Evolutionary conservation across 176 grass and related monocot genomes (phyloP).

Genomic region (Lolium multiflorum): DNA sequence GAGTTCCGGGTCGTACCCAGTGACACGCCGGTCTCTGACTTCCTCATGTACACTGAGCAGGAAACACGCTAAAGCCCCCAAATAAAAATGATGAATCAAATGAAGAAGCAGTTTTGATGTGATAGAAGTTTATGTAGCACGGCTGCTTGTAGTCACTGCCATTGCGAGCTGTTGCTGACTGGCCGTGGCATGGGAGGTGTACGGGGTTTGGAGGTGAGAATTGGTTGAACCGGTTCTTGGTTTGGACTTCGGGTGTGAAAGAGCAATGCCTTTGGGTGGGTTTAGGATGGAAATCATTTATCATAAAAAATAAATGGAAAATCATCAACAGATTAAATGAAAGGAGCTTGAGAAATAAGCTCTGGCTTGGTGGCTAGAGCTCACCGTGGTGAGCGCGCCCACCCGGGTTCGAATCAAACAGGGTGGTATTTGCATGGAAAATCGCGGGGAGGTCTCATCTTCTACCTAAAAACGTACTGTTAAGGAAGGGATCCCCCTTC

Average conservation of each 20-base stretch:
- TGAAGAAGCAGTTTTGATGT: neutral
- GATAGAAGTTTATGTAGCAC: neutral
- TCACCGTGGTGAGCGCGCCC: too few species aligned
- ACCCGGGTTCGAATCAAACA: too few species aligned
- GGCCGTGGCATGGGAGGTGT: neutral
- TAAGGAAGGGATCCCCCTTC: neutral
- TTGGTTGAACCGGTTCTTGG: neutral
- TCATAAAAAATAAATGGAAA: neutral
- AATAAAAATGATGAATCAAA: neutral
- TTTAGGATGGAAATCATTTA: neutral
- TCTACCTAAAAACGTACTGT: too few species aligned
- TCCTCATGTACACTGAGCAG: neutral
- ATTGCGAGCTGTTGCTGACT: neutral
- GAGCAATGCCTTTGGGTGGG: constrained; percentile 1
- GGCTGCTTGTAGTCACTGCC: neutral
- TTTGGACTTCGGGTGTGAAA: neutral
- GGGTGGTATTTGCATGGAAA: too few species aligned
- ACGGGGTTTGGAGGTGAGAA: neutral
- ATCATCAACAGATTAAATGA: constrained; percentile 1
- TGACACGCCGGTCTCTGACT: neutral
- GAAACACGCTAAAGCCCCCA: neutral
- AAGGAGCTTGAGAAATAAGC: neutral
- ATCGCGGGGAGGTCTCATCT: too few species aligned
- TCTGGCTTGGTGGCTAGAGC: too few species aligned
- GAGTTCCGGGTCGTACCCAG: neutral